phyloP scores from a whole-genome alignment of 108 stramenopile genomes.

The Nitzschia sp. region DNA sequence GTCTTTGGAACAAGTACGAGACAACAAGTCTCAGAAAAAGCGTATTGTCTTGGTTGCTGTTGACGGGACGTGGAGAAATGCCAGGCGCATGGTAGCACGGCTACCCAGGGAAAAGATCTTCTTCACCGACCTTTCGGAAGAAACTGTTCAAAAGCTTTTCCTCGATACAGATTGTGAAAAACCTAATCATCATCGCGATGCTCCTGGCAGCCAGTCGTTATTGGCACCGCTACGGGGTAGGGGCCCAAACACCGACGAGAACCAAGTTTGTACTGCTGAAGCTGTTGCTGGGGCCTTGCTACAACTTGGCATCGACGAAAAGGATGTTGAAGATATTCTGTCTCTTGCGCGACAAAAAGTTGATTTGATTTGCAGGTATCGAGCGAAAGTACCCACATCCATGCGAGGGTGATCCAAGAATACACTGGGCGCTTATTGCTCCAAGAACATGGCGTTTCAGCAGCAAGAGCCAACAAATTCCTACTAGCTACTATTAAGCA shows the following conservation, averaged over 20 bases:
- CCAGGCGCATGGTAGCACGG: constrained; percentile 49
- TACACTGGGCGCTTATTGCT: too few species aligned
- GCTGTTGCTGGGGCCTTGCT: constrained; percentile 19
- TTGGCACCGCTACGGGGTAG: constrained; percentile 41
- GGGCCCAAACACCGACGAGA: background rate
- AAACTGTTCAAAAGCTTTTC: background rate
- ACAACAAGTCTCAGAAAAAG: background rate
- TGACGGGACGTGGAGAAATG: constrained; percentile 55
- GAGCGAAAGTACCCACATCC: constrained; percentile 13
- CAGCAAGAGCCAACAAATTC: too few species aligned
- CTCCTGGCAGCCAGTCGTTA: constrained; percentile 10
- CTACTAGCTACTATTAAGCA: too few species aligned
- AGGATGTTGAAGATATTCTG: background rate
- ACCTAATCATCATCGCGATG: background rate
- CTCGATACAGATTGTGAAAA: background rate
- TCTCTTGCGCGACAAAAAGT: constrained; percentile 4
- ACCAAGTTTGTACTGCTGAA: constrained; percentile 26
- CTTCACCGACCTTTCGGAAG: background rate
- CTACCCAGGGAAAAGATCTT: constrained; percentile 3
- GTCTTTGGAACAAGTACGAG: background rate
- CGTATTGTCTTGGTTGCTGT: constrained; percentile 32
- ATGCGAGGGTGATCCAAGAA: too few species aligned
- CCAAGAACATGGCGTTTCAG: too few species aligned
- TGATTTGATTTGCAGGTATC: constrained; percentile 17
- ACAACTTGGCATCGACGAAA: background rate